These are phyloP conservation scores for Leccinum pachyderme DNA, from an alignment of 1,284 basidiomycete genomes.

Conservation along the genomic window DNA sequence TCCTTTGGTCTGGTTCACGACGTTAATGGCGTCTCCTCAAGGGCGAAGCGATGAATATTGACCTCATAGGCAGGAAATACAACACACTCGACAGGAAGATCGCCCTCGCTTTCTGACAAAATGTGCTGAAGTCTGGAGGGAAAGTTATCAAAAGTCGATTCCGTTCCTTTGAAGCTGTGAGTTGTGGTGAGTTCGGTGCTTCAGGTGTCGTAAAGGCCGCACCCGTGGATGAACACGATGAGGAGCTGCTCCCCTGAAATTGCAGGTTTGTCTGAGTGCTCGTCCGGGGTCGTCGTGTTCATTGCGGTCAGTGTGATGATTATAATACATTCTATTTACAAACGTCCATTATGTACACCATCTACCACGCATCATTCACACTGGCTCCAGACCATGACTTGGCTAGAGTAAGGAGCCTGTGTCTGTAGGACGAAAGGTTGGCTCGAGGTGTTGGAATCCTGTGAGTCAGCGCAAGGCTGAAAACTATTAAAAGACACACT, in stretches of 20 bases:
- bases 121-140: constrained; percentile 78
- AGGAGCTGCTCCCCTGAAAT: constrained; percentile 46
- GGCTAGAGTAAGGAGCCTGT: constrained; percentile 53
- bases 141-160: constrained; percentile 75
- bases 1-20: constrained; percentile 67
- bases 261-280: constrained; percentile 12
- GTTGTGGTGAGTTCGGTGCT: constrained; percentile 7
- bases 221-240: constrained; percentile 67
- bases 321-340: no score
- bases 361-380: constrained; percentile 9
- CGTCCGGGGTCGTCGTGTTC: constrained; percentile 10
- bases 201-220: constrained; percentile 28
- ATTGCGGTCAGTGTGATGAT: constrained; percentile 6
- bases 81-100: constrained; percentile 64
- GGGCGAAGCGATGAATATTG: constrained; percentile 12
- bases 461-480: constrained; percentile 11
- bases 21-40: constrained; percentile 13
- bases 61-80: constrained; percentile 93
- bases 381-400: constrained; percentile 25
- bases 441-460: constrained; percentile 17
- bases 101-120: constrained; percentile 55
- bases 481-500: constrained; percentile 12
- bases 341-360: not conserved
- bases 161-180: constrained; percentile 68
- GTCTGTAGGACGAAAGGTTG: constrained; percentile 40